phyloP scores from a whole-genome alignment of 1,284 basidiomycete genomes.

The Leccinum fallax region DNA sequence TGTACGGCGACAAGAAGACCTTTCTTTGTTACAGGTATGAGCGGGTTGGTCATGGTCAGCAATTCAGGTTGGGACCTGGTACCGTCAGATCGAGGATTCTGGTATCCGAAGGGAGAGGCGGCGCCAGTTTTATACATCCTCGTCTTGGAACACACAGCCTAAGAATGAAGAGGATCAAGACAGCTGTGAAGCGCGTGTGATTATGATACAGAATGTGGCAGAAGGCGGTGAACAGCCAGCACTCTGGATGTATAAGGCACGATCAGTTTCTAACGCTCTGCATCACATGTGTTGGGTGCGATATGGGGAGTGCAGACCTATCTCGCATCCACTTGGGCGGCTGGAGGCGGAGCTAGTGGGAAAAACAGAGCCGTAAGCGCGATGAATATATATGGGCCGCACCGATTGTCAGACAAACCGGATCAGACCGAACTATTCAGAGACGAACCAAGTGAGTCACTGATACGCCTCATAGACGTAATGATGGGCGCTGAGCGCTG shows the following conservation, averaged over 20 bases:
- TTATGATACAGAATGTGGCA: background rate
- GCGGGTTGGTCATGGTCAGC: background rate
- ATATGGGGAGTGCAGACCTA: background rate
- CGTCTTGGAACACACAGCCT: background rate
- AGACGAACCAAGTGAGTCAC: background rate
- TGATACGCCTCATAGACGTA: background rate
- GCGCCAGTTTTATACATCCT: background rate
- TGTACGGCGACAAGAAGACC: slow-evolving; percentile 28
- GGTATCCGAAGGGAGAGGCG: background rate
- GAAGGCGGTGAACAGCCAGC: background rate
- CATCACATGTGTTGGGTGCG: background rate
- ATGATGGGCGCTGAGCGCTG: background rate
- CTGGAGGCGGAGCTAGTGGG: background rate
- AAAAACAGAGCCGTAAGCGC: background rate
- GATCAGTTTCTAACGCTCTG: slow-evolving; percentile 6
- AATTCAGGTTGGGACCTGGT: background rate
- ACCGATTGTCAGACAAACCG: background rate
- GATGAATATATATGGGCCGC: background rate
- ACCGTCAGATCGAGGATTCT: background rate
- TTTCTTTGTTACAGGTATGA: slow-evolving; percentile 11
- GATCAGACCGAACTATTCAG: background rate
- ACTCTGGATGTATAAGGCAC: background rate
- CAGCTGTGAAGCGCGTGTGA: background rate
- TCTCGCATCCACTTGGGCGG: background rate
- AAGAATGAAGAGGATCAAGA: background rate